A percentile compares a stretch with the other conserved stretches of the same genome.
Evolutionary conservation across 139 green algal species (phyloP).

Genomic region (Gonium pectorale): DNA sequence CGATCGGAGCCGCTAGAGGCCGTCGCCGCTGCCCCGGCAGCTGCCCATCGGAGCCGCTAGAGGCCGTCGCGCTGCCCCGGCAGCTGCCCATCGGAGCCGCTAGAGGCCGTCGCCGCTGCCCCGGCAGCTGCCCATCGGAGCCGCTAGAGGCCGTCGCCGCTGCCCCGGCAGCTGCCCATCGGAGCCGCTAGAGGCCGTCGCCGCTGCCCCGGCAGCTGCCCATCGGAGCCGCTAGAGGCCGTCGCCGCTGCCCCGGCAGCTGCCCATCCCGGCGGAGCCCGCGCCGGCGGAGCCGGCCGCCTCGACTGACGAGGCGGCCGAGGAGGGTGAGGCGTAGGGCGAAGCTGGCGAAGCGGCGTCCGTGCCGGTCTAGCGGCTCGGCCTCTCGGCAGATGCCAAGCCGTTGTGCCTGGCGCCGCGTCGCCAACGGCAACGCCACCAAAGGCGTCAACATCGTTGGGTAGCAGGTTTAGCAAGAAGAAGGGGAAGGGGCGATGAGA

Average conservation of each 20-base stretch:
- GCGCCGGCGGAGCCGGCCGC: not conserved
- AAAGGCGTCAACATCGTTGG: not conserved
- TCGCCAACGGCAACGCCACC: not conserved
- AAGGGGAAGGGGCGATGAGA: conserved; percentile 19
- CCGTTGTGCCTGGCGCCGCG: not conserved
- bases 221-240: no score
- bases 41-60: no score
- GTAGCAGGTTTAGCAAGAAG: conserved; percentile 10
- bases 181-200: no score
- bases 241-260: not conserved
- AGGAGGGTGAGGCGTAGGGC: not conserved
- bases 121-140: no score
- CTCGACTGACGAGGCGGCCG: not conserved
- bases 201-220: no score
- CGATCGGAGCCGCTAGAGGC: no score
- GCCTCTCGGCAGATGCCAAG: conserved; percentile 15
- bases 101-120: no score
- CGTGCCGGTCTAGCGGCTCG: not conserved
- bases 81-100: no score
- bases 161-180: no score
- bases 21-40: no score
- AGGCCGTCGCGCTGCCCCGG: no score
- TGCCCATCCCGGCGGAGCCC: not conserved
- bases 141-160: no score
- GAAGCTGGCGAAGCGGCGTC: not conserved